phyloP scores from a whole-genome alignment of 805 yeast genomes.

The Schizosaccharomyces japonicus region DNA sequence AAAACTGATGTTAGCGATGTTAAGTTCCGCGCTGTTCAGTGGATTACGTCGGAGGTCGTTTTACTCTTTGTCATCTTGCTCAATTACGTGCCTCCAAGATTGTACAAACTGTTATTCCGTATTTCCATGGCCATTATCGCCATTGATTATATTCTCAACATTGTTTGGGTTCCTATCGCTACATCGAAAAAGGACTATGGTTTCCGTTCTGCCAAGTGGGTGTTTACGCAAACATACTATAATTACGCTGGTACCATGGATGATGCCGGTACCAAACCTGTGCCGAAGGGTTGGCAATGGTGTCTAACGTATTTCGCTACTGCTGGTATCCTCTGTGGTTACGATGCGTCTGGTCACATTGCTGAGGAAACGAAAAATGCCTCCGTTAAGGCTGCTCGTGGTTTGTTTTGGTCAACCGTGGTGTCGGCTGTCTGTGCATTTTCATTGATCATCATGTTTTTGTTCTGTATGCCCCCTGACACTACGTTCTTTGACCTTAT shows the following conservation, averaged over 20 bases:
- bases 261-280: constrained; percentile 3
- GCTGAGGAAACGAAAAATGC: constrained; percentile 13
- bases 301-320: constrained; percentile 10
- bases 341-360: constrained; percentile 13
- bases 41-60: constrained; percentile 11
- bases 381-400: constrained; percentile 10
- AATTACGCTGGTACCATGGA: background rate
- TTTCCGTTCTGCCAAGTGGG: constrained; percentile 10
- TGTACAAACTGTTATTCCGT: constrained; percentile 10
- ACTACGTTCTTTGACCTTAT: constrained; percentile 6
- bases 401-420: constrained; percentile 10
- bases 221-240: constrained; percentile 6
- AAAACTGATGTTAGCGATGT: constrained; percentile 8
- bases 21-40: constrained; percentile 11
- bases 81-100: constrained; percentile 11
- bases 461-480: constrained; percentile 11
- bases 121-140: constrained; percentile 8
- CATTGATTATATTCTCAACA: constrained; percentile 10
- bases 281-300: constrained; percentile 12
- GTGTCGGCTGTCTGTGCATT: constrained; percentile 8
- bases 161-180: constrained; percentile 13
- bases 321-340: constrained; percentile 11
- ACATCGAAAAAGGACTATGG: constrained; percentile 11
- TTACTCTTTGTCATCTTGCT: constrained; percentile 8
- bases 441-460: constrained; percentile 9